Base-by-base conservation (phyloP, 2,329 filamentous ascomycete genomes). In the Aplosporella prunicola region DNA sequence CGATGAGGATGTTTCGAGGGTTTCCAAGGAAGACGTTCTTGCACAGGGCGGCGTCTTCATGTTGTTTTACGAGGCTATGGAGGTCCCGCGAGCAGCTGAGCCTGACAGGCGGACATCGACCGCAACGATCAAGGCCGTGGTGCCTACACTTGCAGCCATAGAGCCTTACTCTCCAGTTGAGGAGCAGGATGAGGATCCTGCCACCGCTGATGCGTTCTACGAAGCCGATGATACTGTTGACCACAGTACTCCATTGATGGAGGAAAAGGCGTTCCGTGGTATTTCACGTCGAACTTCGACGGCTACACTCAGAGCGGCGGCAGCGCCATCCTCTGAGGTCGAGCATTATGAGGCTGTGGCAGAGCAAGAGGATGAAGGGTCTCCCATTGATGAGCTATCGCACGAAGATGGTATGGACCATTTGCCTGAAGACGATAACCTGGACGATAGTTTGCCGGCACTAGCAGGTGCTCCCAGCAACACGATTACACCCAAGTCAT, bases 41-140 rank as follows among this genome's bases (percentile, higher is more conserved):
- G 71, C 69, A 2, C 80, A 93, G 48, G 78, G 78, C 0, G 86
- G 85, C 2, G 89, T 88, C 0, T 96, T 96, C 55, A 96, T 98
- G 89, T 71, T 96, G 1, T 96, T 96, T 57, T 98, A 96, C 57
- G 89, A 98, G 18, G 32, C 32, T 4, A 18, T 35, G n/a, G 35
- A 38, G n/a, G 27, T 36, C 14, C 34, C 25, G 18, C 24, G 30
- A 9, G 13, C 27, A 7, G 27, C 8, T 10, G 27, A 29, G 27
- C 29, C 34, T 20, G 24, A 23, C 17, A 39, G 37, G 18, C 37
- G 37, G 11, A 39, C 30, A 11, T 39, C 37, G 13, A 30, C 24
- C 13, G 30, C 37, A n/a, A 39, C 37, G 7, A 39, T 39, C 11
- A 23, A 31, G 13, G 37, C 37, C 9, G 20, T 28, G 11, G 37